phyloP scores from a whole-genome alignment of 768 basidiomycete genomes.

The Suillus weaverae region DNA sequence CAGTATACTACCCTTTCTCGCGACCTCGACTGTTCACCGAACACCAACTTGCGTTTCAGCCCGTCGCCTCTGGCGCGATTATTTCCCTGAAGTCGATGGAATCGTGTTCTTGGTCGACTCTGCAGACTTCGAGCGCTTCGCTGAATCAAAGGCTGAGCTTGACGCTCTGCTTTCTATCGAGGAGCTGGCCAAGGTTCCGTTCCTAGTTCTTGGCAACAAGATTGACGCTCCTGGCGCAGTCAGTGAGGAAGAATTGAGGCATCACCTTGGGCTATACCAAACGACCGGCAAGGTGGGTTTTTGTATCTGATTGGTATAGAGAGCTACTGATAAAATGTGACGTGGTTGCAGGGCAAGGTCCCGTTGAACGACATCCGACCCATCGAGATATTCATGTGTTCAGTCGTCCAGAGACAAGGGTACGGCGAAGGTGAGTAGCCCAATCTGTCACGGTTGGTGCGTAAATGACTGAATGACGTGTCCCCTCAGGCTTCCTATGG shows the following conservation, averaged over 20 bases:
- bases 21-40: background rate
- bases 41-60: constrained; percentile 42
- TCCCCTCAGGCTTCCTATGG: constrained; percentile 81
- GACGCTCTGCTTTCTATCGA: constrained; percentile 96
- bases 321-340: constrained; percentile 10
- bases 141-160: constrained; percentile 95
- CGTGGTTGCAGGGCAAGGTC: constrained; percentile 77
- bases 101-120: constrained; percentile 98
- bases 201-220: constrained; percentile 99
- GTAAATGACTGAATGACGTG: constrained; percentile 9
- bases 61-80: constrained; percentile 98
- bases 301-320: background rate
- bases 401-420: constrained; percentile 97
- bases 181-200: constrained; percentile 92
- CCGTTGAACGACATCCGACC: constrained; percentile 96
- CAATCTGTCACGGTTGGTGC: constrained; percentile 1
- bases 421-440: constrained; percentile 83
- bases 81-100: constrained; percentile 99
- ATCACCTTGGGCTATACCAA: constrained; percentile 93
- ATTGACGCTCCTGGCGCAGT: constrained; percentile 98
- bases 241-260: constrained; percentile 95
- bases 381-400: constrained; percentile 99
- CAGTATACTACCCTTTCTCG: constrained; percentile 19
- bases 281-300: constrained; percentile 94
- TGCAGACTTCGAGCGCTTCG: constrained; percentile 94